Percentiles rank a stretch among this genome's conserved stretches.
Evolutionary conservation across 192 early-diverging fungal genomes (phyloP).

Genomic region (Coemansia sp.): DNA sequence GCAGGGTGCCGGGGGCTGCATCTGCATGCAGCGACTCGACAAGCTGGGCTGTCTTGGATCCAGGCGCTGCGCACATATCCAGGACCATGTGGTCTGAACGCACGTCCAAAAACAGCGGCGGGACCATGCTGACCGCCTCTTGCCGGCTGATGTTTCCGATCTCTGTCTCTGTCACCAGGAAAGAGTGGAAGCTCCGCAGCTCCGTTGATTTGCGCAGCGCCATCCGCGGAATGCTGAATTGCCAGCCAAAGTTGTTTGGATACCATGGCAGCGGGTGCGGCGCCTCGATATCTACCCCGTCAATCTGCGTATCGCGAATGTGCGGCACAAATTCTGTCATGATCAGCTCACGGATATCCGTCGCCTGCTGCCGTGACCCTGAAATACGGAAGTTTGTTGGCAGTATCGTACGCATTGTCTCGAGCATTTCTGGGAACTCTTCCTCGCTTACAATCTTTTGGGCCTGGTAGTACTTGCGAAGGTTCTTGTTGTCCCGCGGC

Average conservation of each 20-base stretch:
- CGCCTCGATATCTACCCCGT: slow-evolving; percentile 71
- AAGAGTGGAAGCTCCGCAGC: slow-evolving; percentile 84
- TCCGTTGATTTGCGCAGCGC: slow-evolving; percentile 74
- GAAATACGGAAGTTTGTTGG: slow-evolving; percentile 95
- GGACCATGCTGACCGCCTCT: slow-evolving; percentile 98
- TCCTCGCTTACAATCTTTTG: slow-evolving; percentile 68
- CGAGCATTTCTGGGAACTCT: slow-evolving; percentile 78
- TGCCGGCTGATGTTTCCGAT: slow-evolving; percentile 95
- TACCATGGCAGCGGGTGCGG: slow-evolving; percentile 82
- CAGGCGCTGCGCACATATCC: slow-evolving; percentile 98
- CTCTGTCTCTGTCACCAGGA: slow-evolving; percentile 97
- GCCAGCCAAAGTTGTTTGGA: slow-evolving; percentile 90
- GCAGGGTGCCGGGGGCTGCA: slow-evolving; percentile 53
- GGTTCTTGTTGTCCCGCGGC: slow-evolving; percentile 48
- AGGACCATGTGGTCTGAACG: slow-evolving; percentile 81
- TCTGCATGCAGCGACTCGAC: slow-evolving; percentile 75
- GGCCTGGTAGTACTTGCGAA: slow-evolving; percentile 51
- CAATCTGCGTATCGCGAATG: slow-evolving; percentile 57
- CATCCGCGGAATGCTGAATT: slow-evolving; percentile 71
- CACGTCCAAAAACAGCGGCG: slow-evolving; percentile 89
- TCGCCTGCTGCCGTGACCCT: slow-evolving; percentile 65
- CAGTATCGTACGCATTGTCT: slow-evolving; percentile 65
- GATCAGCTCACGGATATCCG: slow-evolving; percentile 53
- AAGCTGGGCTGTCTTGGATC: slow-evolving; percentile 95
- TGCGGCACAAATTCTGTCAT: slow-evolving; percentile 60